Conservation (phyloP, 352 stramenopile genomes). For the Pythium rishiriense region DNA sequence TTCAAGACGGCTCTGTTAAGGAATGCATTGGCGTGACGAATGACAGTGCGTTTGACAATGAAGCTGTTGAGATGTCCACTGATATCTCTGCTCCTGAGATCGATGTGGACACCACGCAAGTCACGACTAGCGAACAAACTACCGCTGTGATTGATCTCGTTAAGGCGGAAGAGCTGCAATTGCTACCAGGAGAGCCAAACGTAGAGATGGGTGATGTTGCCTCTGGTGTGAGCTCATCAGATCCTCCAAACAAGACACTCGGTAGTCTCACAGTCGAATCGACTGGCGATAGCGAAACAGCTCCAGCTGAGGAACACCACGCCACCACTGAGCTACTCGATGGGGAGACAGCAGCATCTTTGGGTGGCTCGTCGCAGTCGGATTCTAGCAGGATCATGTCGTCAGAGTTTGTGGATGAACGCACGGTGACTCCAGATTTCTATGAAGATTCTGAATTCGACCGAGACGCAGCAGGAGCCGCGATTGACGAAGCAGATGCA, state of each 20-base stretch:
- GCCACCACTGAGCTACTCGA: background rate
- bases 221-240: no score
- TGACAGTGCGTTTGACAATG: background rate
- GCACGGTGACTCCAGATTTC: background rate
- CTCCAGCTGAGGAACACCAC: no score
- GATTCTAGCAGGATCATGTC: background rate
- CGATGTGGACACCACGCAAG: background rate
- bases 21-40: background rate
- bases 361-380: background rate
- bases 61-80: background rate
- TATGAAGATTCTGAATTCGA: constrained; percentile 13
- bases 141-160: background rate
- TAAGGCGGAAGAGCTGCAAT: background rate
- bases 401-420: background rate
- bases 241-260: no score
- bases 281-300: no score
- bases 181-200: no score
- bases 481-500: background rate
- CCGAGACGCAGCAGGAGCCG: background rate
- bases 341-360: background rate
- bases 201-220: no score
- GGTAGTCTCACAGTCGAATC: no score
- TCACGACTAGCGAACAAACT: background rate
- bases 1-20: background rate
- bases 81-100: background rate